phyloP scores from a whole-genome alignment of 495 filamentous ascomycete species.

The Daldinia grandis region DNA sequence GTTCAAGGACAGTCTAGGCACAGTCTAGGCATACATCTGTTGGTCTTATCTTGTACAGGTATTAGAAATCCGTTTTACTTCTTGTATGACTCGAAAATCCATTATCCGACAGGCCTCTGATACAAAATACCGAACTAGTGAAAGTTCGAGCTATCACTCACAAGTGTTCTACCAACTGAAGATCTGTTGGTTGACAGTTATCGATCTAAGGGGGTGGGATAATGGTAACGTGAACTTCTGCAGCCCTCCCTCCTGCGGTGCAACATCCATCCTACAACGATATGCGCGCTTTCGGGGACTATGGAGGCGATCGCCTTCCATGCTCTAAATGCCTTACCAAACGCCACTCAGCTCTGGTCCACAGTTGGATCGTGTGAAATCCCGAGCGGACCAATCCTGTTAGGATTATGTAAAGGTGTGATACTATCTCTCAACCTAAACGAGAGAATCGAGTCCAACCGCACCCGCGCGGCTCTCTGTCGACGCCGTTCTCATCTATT shows the following conservation, averaged over 20 bases:
- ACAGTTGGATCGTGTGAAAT: slow-evolving; percentile 16
- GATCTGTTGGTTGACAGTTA: slow-evolving; percentile 8
- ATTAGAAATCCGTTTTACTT: background rate
- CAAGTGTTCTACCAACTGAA: background rate
- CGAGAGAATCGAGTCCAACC: background rate
- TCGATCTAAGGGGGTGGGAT: slow-evolving; percentile 20
- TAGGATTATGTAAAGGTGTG: slow-evolving; percentile 4
- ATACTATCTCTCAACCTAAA: slow-evolving; percentile 10
- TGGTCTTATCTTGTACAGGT: background rate
- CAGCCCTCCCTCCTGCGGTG: slow-evolving; percentile 17
- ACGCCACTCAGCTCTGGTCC: slow-evolving; percentile 11
- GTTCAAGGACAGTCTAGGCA: background rate
- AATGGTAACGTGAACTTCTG: background rate
- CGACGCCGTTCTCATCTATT: background rate
- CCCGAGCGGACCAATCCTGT: background rate
- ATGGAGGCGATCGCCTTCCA: background rate
- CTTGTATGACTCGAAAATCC: background rate
- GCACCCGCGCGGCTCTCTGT: slow-evolving; percentile 13
- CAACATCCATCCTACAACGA: background rate
- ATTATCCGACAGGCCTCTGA: background rate
- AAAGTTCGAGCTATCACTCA: background rate
- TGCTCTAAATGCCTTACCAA: slow-evolving; percentile 5
- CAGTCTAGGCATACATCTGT: background rate
- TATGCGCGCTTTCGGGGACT: background rate
- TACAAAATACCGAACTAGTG: background rate